phyloP scores from a whole-genome alignment of 2,329 filamentous ascomycete species.

The Periglandula ipomoeae region DNA sequence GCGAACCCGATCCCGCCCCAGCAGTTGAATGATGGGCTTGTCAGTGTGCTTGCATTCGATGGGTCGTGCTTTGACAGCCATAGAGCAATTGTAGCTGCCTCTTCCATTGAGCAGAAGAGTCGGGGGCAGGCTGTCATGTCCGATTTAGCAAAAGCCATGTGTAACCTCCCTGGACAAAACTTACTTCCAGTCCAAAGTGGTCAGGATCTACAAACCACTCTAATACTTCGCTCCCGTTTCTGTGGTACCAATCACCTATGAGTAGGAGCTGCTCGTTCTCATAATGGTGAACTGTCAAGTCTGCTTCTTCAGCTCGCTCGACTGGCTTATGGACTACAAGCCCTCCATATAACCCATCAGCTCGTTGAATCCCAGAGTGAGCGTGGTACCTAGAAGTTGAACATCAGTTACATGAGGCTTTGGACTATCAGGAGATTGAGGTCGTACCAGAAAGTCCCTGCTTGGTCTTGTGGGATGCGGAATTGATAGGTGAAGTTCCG shows the following conservation, averaged over 20 bases:
- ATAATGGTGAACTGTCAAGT: conserved; percentile 14
- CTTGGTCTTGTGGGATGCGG: conserved; percentile 41
- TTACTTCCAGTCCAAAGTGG: conserved; percentile 11
- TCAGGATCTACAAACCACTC: conserved; percentile 15
- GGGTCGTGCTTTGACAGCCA: conserved; percentile 11
- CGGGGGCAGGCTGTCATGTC: conserved; percentile 26
- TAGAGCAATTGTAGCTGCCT: conserved; percentile 13
- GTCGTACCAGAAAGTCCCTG: conserved; percentile 50
- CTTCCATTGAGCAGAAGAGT: conserved; percentile 31
- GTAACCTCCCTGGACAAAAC: background rate
- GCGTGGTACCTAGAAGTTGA: conserved; percentile 44
- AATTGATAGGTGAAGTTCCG: conserved; percentile 43
- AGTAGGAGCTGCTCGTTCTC: conserved; percentile 27
- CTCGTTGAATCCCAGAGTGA: conserved; percentile 43
- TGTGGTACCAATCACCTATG: conserved; percentile 30
- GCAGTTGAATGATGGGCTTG: conserved; percentile 7
- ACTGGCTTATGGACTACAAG: conserved; percentile 25
- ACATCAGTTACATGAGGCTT: conserved; percentile 1
- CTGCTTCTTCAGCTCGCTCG: conserved; percentile 18
- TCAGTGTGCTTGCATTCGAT: conserved; percentile 8
- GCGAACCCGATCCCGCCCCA: conserved; percentile 7
- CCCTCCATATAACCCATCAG: conserved; percentile 14
- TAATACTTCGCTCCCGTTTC: conserved; percentile 22
- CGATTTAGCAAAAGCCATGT: conserved; percentile 16
- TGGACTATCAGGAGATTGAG: too few species aligned